A percentile compares a stretch with the other conserved stretches of the same genome.
phyloP scores from a whole-genome alignment of 768 basidiomycete species.

The Leccinum subtestaceum region DNA sequence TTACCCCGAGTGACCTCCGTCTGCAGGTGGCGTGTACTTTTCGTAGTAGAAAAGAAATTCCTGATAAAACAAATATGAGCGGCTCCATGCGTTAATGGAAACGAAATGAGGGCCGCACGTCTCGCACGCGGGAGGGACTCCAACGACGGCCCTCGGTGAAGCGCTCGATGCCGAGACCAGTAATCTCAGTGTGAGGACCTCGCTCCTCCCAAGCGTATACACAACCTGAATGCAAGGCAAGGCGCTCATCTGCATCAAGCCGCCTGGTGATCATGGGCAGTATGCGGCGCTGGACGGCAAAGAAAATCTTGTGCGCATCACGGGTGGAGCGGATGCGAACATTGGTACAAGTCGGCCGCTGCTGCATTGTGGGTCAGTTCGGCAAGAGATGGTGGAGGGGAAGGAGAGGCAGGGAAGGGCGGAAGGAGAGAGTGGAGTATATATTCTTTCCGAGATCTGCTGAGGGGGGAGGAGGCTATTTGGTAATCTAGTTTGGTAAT shows the following conservation, averaged over 20 bases:
- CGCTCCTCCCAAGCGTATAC: slow-evolving; percentile 74
- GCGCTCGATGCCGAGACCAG: slow-evolving; percentile 77
- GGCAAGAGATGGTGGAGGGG: slow-evolving; percentile 14
- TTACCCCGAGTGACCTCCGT: slow-evolving; percentile 44
- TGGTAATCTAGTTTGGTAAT: slow-evolving; percentile 36
- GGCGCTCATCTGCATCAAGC: slow-evolving; percentile 73
- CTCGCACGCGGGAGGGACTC: slow-evolving; percentile 81
- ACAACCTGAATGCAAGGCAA: slow-evolving; percentile 43
- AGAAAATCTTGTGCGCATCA: slow-evolving; percentile 82
- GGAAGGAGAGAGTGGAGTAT: slow-evolving; percentile 26
- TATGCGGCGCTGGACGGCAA: slow-evolving; percentile 58
- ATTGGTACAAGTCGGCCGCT: slow-evolving; percentile 63
- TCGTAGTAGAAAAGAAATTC: slow-evolving; percentile 87
- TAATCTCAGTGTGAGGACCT: slow-evolving; percentile 68
- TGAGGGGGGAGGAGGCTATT: slow-evolving; percentile 22
- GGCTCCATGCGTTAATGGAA: slow-evolving; percentile 1
- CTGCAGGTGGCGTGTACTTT: slow-evolving; percentile 53
- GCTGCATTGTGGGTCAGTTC: slow-evolving; percentile 46
- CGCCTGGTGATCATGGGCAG: slow-evolving; percentile 75
- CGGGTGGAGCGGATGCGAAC: slow-evolving; percentile 72
- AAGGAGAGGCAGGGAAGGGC: slow-evolving; percentile 9
- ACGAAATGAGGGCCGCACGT: slow-evolving; percentile 47
- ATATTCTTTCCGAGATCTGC: slow-evolving; percentile 34
- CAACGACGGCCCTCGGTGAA: slow-evolving; percentile 83
- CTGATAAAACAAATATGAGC: slow-evolving; percentile 37